These are phyloP conservation scores for Syzygium aqueum DNA, from an alignment of 345 rosid genomes.

Conservation along the genomic window DNA sequence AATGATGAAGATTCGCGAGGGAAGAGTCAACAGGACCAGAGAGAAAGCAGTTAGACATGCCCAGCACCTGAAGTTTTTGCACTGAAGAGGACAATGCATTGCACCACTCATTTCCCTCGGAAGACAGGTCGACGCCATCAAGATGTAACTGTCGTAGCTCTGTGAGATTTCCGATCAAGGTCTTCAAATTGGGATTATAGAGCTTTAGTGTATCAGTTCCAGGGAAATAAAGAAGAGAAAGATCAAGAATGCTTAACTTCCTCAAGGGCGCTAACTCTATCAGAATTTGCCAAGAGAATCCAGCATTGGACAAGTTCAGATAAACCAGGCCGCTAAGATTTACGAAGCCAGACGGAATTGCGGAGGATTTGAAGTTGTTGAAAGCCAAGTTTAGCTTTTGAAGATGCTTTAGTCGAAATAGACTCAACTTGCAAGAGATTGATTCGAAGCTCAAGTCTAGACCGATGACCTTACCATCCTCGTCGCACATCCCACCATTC, in stretches of 20 bases:
- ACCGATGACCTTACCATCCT: slow-evolving; percentile 10
- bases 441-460: slow-evolving; percentile 27
- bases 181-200: slow-evolving; percentile 10
- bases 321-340: slow-evolving; percentile 14
- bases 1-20: not conserved
- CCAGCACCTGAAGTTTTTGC: slow-evolving; percentile 10
- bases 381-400: slow-evolving; percentile 26
- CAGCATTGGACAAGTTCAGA: slow-evolving; percentile 33
- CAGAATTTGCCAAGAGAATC: slow-evolving; percentile 28
- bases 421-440: slow-evolving; percentile 8
- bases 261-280: slow-evolving; percentile 2
- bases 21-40: slow-evolving; percentile 20
- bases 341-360: slow-evolving; percentile 14
- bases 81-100: slow-evolving; percentile 9
- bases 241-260: slow-evolving; percentile 19
- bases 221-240: not conserved
- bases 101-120: slow-evolving; percentile 16
- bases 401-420: slow-evolving; percentile 24
- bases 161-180: slow-evolving; percentile 8
- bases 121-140: slow-evolving; percentile 18
- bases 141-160: slow-evolving; percentile 11
- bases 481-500: slow-evolving; percentile 23
- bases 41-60: slow-evolving; percentile 13
- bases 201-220: not conserved
- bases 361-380: slow-evolving; percentile 11